A percentile compares a stretch with the other conserved stretches of the same genome.
These are phyloP conservation scores for Sedum album DNA, from an alignment of 164 flowering plant species.

Conservation along the genomic window DNA sequence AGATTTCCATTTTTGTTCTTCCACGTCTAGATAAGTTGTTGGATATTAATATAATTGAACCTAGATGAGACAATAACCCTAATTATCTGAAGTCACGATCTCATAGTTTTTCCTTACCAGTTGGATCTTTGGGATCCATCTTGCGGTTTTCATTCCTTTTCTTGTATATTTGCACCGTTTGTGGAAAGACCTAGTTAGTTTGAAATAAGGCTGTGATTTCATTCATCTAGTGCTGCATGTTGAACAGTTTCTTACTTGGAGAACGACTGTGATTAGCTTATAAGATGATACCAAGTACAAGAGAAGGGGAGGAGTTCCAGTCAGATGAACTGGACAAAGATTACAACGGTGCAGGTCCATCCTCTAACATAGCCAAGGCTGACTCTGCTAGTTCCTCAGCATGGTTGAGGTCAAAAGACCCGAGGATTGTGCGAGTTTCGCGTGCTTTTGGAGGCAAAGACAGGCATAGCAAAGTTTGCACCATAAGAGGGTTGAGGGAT, in stretches of 20 bases:
- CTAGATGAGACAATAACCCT: background rate
- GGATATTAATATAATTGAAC: background rate
- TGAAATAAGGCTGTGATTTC: background rate
- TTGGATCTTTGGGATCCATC: background rate
- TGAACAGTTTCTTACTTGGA: background rate
- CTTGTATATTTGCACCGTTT: background rate
- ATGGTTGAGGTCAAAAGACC: slow-evolving; percentile 61
- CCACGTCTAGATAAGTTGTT: background rate
- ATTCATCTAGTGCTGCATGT: background rate
- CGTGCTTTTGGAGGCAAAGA: slow-evolving; percentile 81
- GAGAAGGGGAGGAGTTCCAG: slow-evolving; percentile 4
- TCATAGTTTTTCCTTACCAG: too few relatives aligned
- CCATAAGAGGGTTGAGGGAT: slow-evolving; percentile 74
- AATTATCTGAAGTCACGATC: background rate
- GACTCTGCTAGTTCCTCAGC: slow-evolving; percentile 35
- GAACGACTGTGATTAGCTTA: background rate
- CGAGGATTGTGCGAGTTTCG: slow-evolving; percentile 65
- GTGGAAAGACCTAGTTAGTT: background rate
- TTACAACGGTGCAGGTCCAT: background rate
- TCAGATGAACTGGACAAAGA: slow-evolving; percentile 2
- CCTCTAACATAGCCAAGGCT: slow-evolving; percentile 15
- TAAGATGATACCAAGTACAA: slow-evolving; percentile 9
- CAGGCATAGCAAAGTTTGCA: slow-evolving; percentile 83
- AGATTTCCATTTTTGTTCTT: background rate
- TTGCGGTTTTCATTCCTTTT: background rate